phyloP scores from a whole-genome alignment of 495 filamentous ascomycete genomes.

The Aspergillus conjunctus region DNA sequence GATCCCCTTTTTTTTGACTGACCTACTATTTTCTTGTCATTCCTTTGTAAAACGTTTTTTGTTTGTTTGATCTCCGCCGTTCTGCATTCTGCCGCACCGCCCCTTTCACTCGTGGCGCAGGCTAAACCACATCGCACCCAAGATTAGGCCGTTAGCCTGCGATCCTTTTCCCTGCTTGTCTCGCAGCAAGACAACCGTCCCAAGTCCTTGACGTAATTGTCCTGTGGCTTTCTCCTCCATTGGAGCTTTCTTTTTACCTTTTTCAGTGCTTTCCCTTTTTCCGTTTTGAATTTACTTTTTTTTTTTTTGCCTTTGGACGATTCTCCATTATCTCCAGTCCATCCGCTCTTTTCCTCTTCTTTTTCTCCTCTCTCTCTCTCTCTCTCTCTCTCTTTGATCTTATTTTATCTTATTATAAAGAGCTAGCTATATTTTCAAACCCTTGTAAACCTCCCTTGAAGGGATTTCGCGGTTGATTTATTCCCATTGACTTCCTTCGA shows the following conservation, averaged over 20 bases:
- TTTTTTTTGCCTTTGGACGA: slow-evolving; percentile 11
- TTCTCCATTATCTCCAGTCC: slow-evolving; percentile 16
- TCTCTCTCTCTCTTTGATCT: slow-evolving; percentile 22
- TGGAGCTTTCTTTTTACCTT: slow-evolving; percentile 14
- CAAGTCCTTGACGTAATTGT: slow-evolving; percentile 31
- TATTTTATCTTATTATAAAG: slow-evolving; percentile 7
- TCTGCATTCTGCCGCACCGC: slow-evolving; percentile 18
- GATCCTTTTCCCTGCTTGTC: slow-evolving; percentile 23
- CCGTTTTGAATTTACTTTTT: slow-evolving; percentile 13
- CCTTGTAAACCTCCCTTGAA: slow-evolving; percentile 24
- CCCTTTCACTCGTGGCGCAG: slow-evolving; percentile 27
- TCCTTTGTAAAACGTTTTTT: slow-evolving; percentile 7
- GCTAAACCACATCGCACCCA: slow-evolving; percentile 21
- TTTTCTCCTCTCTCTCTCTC: slow-evolving; percentile 24
- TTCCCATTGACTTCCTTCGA: slow-evolving; percentile 5
- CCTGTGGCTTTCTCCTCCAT: slow-evolving; percentile 23
- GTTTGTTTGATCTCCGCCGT: slow-evolving; percentile 6
- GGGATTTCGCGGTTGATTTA: slow-evolving; percentile 20
- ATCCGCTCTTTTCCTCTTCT: slow-evolving; percentile 19
- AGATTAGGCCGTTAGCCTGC: slow-evolving; percentile 19
- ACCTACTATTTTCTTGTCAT: neutral
- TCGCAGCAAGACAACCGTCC: slow-evolving; percentile 27
- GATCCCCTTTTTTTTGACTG: slow-evolving; percentile 8
- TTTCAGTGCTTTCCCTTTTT: slow-evolving; percentile 8
- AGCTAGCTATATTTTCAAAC: no score